Evolutionary conservation across 495 filamentous ascomycete genomes (phyloP), one percentile per base, ranked within the genome.

Genomic region (Barbatosphaeria neglecta): DNA sequence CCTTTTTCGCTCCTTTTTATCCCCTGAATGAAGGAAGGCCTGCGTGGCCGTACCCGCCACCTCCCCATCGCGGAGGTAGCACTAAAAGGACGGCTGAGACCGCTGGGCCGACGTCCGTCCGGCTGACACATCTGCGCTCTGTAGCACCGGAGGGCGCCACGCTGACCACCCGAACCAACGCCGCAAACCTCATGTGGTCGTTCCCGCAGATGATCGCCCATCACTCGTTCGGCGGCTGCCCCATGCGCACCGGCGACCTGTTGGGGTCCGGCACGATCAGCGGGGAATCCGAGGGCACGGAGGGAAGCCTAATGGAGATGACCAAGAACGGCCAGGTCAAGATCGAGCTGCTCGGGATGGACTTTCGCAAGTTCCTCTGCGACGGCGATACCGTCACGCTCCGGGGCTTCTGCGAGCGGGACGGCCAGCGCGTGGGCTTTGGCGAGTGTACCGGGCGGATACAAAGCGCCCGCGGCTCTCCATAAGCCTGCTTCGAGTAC

Each of bases 181-280:
- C 79, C 9, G 73, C 66, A 48, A 78, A 95, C 60, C 76, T 96
- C 22, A 75, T 97, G 18, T 97, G 80, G 73, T 94, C 87, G 0
- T 97, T 94, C 66, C 77, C 86, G 13, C 90, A 97, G 66, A 94
- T 97, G 87, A 70, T 97, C 31, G 82, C 90, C 0, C 90, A 97
- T 59, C 90, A 97, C 59, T 82, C 85, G 6, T 73, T 90, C 39
- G 85, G 82, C 1, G 90, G 90, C 19, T 97, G 90, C 61, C 80
- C 83, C 15, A 60, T 97, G 69, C 76, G 78, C 35, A 72, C 83
- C 0, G 90, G 90, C 28, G 90, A 97, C 54, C 64, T 97, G 43
- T 62, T 97, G 1, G 90, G 88, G 17, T 90, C 84, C 4, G 90
- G 90, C 2, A 97, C 90, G 1, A 94, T 97, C 54, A 87, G 82